Evolutionary conservation across 176 grass and related monocot genomes (phyloP).

Genomic region (Triticum dicoccoides): DNA sequence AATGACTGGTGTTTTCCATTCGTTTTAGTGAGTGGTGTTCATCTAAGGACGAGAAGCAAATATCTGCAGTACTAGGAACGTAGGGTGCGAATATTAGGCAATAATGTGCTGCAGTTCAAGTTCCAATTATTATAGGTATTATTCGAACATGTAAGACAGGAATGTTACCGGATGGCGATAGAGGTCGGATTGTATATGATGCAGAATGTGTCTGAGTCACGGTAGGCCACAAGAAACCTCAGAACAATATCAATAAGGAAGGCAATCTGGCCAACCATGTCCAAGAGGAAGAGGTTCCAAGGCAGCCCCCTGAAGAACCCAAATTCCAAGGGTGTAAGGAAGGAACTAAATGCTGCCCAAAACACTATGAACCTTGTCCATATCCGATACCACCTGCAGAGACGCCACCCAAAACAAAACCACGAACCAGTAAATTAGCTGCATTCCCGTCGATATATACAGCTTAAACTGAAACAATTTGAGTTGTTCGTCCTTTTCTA

Average conservation of each 20-base stretch:
- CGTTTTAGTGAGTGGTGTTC: not conserved
- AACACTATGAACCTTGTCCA: constrained; percentile 83
- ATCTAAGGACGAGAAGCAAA: not conserved
- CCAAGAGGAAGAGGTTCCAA: constrained; percentile 70
- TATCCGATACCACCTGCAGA: constrained; percentile 64
- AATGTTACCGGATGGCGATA: constrained; percentile 65
- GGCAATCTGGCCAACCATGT: constrained; percentile 67
- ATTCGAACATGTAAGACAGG: not conserved
- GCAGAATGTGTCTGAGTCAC: constrained; percentile 68
- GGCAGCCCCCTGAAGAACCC: constrained; percentile 93
- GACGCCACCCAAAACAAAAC: not conserved
- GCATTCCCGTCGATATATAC: not conserved
- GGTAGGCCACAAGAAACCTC: constrained; percentile 75
- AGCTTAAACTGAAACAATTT: not conserved
- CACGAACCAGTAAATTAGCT: not conserved
- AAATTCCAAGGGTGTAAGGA: constrained; percentile 93
- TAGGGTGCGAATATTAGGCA: not conserved
- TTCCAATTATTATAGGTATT: not conserved
- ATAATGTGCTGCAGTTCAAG: not conserved
- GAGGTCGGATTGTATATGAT: constrained; percentile 43
- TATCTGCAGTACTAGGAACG: not conserved
- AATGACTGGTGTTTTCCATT: not conserved
- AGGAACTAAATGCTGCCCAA: constrained; percentile 81
- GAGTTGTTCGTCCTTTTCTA: not conserved
- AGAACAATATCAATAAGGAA: constrained; percentile 80